Base-by-base conservation (phyloP, 2,329 filamentous ascomycete genomes). In the Volutella citrinella region DNA sequence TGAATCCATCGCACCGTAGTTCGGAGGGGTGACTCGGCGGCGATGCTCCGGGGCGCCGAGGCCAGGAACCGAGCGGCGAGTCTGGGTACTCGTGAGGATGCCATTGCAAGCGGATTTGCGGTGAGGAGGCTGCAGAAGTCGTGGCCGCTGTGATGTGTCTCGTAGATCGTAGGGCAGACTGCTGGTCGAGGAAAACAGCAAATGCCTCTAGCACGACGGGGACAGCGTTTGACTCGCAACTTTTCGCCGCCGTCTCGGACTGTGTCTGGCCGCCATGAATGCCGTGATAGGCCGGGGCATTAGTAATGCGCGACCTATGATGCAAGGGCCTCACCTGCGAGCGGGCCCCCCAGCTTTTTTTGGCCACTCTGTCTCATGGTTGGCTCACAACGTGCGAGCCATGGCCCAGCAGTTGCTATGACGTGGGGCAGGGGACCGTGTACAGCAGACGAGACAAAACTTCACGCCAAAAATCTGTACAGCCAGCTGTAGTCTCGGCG, bases 301-400 rank as follows among this genome's bases (percentile, higher is more conserved):
- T 60, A 60, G 42, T 60, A 60, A 60, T 60, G 48, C 32, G 31
- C 26, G 42, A 40, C 38, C 45, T 52, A 55, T 59, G 56, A 59
- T 55, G 52, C 51, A 54, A 54, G 45, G 40, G 37, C 43, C n/a
- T n/a, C n/a, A n/a, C n/a, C n/a, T n/a, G n/a, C 20, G 9, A 22
- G 20, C 20, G 20, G 8, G 20, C 12, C 20, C 20, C 20, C 20
- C 20, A 9, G 20, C 12, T n/a, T n/a, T n/a, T n/a, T n/a, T n/a
- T n/a, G n/a, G n/a, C n/a, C n/a, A n/a, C n/a, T n/a, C n/a, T n/a
- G n/a, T n/a, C n/a, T n/a, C n/a, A n/a, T n/a, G n/a, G n/a, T n/a
- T n/a, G n/a, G n/a, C n/a, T n/a, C n/a, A n/a, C n/a, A n/a, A n/a
- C n/a, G n/a, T n/a, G n/a, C n/a, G n/a, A n/a, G n/a, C n/a, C n/a